phyloP scores from a whole-genome alignment of 441 rosid species.

The Dalechampia spathulata region DNA sequence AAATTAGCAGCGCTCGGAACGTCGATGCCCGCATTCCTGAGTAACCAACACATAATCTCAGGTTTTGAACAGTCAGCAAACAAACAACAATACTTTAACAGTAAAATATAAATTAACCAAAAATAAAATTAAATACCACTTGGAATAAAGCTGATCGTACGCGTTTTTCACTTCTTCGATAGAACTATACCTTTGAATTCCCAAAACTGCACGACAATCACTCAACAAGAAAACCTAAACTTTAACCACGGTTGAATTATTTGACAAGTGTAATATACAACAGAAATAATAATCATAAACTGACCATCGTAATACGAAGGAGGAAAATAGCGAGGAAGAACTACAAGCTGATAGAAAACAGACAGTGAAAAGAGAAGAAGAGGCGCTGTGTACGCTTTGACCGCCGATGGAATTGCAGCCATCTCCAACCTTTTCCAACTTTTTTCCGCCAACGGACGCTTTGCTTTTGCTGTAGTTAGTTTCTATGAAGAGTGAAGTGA shows the following conservation, averaged over 20 bases:
- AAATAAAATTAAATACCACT: slow-evolving; percentile 35
- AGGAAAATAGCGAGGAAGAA: slow-evolving; percentile 66
- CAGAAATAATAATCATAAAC: neutral
- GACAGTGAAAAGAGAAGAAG: slow-evolving; percentile 47
- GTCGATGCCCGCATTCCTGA: slow-evolving; percentile 53
- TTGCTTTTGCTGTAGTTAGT: too few relatives aligned
- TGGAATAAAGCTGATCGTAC: slow-evolving; percentile 48
- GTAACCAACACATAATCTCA: slow-evolving; percentile 11
- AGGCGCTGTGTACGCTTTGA: slow-evolving; percentile 66
- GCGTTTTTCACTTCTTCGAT: slow-evolving; percentile 58
- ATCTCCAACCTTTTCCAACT: too few relatives aligned
- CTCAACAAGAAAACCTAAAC: neutral
- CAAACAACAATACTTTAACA: neutral
- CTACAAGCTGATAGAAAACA: slow-evolving; percentile 61
- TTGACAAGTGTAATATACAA: neutral
- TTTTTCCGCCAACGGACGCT: too few relatives aligned
- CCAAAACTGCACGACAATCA: slow-evolving; percentile 40
- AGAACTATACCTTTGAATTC: slow-evolving; percentile 43
- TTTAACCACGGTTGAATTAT: too few relatives aligned
- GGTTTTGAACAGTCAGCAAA: neutral
- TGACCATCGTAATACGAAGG: slow-evolving; percentile 70
- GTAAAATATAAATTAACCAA: neutral
- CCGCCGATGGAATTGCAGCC: slow-evolving; percentile 14
- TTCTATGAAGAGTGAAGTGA: too few relatives aligned
- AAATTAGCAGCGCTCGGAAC: slow-evolving; percentile 37